These are phyloP conservation scores for Phytopythium sindhum DNA, from an alignment of 352 stramenopile species.

Conservation along the genomic window DNA sequence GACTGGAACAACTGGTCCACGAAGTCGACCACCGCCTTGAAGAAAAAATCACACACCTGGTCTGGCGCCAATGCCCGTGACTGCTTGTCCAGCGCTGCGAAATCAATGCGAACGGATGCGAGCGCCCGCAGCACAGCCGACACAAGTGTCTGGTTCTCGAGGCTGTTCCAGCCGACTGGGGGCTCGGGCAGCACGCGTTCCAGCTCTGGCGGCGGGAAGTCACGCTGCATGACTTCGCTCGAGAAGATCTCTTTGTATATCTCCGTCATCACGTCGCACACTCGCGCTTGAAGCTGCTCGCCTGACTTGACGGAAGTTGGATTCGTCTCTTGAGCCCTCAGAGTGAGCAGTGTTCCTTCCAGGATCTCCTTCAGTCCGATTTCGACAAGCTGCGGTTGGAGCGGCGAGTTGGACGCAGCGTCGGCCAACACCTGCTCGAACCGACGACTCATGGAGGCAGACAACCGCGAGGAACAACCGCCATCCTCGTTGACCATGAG, in stretches of 20 bases:
- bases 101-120: constrained; percentile 17
- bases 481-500: constrained; percentile 9
- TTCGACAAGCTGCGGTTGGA: constrained; percentile 14
- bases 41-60: constrained; percentile 53
- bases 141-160: constrained; percentile 25
- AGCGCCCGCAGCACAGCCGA: constrained; percentile 26
- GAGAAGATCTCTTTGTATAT: constrained; percentile 27
- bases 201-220: constrained; percentile 42
- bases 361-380: constrained; percentile 42
- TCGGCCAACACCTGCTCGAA: constrained; percentile 27
- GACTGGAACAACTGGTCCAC: constrained; percentile 54
- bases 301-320: not conserved
- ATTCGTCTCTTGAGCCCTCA: not conserved
- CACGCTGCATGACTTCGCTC: constrained; percentile 24
- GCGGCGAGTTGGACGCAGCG: constrained; percentile 7
- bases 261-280: not conserved
- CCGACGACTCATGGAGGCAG: constrained; percentile 14
- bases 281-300: constrained; percentile 2
- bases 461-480: constrained; percentile 6
- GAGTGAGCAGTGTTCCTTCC: constrained; percentile 11
- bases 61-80: constrained; percentile 14
- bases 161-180: constrained; percentile 31
- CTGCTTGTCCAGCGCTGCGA: constrained; percentile 12
- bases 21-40: constrained; percentile 46
- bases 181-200: constrained; percentile 28